These are phyloP conservation scores for Podospora conica DNA, from an alignment of 495 filamentous ascomycete species.

Conservation along the genomic window DNA sequence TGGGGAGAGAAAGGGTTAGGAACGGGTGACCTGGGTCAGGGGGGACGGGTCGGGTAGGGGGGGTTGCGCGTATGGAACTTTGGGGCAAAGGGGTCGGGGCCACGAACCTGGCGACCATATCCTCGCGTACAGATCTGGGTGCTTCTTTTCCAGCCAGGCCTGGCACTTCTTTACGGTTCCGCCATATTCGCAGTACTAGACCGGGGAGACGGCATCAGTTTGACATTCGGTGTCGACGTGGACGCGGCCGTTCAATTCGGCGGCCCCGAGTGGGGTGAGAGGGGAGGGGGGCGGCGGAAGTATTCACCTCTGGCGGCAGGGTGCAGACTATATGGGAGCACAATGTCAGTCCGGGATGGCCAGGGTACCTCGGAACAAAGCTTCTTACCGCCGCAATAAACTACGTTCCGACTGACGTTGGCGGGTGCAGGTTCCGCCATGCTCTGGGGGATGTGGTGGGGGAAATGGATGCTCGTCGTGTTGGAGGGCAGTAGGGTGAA, in stretches of 20 bases:
- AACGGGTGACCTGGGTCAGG: neutral
- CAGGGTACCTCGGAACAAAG: neutral
- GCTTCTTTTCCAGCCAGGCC: constrained; percentile 79
- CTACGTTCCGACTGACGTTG: constrained; percentile 20
- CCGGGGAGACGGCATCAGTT: neutral
- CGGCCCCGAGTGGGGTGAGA: neutral
- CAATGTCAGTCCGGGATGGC: constrained; percentile 19
- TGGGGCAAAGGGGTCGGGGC: neutral
- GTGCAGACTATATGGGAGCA: constrained; percentile 63
- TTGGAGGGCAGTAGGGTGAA: neutral
- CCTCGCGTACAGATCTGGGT: constrained; percentile 64
- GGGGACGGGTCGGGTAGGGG: neutral
- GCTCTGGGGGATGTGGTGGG: constrained; percentile 1
- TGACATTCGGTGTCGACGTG: neutral
- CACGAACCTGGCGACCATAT: constrained; percentile 77
- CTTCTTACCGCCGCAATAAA: constrained; percentile 31
- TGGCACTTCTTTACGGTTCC: constrained; percentile 97
- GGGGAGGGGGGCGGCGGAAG: neutral
- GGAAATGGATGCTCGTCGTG: neutral
- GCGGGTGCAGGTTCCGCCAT: constrained; percentile 25
- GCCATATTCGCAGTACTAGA: constrained; percentile 95
- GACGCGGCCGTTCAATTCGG: neutral
- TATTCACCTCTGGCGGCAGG: constrained; percentile 79
- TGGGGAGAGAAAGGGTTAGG: constrained; percentile 1
- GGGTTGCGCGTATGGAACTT: neutral